A percentile compares a stretch with the other conserved stretches of the same genome.
These are phyloP conservation scores for Tympanopsis confertula DNA, from an alignment of 2,329 filamentous ascomycete genomes.

Conservation along the genomic window DNA sequence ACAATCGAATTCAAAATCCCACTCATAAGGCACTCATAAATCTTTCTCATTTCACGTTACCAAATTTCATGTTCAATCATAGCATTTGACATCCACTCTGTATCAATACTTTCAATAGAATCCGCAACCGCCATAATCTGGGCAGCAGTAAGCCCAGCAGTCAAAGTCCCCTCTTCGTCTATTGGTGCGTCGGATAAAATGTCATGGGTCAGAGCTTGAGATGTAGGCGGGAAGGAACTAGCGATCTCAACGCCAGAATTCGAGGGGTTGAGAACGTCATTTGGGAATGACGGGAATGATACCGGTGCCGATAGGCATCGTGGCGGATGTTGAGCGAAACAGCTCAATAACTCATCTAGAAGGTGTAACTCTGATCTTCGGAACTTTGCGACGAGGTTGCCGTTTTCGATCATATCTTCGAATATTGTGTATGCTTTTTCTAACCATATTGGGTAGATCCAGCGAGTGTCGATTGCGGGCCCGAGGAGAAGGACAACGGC, in stretches of 20 bases:
- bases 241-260: too few species aligned
- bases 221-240: too few species aligned
- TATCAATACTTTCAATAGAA: constrained; percentile 22
- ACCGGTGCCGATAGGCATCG: too few species aligned
- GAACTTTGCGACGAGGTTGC: constrained; percentile 31
- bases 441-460: constrained; percentile 24
- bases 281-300: too few species aligned
- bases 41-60: too few species aligned
- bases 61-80: not conserved
- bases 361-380: constrained; percentile 31
- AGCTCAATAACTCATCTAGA: too few species aligned
- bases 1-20: too few species aligned
- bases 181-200: too few species aligned
- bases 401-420: constrained; percentile 31
- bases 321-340: too few species aligned
- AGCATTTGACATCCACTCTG: not conserved
- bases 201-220: too few species aligned
- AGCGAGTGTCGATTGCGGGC: constrained; percentile 20
- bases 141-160: constrained; percentile 28
- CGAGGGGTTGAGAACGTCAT: constrained; percentile 26
- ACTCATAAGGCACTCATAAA: too few species aligned
- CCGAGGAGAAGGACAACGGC: constrained; percentile 27
- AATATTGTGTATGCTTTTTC: constrained; percentile 28
- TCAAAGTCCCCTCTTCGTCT: too few species aligned
- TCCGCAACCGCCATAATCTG: constrained; percentile 35